These are phyloP conservation scores for Candida freyschussii DNA, from an alignment of 1,139 yeast species.

Conservation along the genomic window DNA sequence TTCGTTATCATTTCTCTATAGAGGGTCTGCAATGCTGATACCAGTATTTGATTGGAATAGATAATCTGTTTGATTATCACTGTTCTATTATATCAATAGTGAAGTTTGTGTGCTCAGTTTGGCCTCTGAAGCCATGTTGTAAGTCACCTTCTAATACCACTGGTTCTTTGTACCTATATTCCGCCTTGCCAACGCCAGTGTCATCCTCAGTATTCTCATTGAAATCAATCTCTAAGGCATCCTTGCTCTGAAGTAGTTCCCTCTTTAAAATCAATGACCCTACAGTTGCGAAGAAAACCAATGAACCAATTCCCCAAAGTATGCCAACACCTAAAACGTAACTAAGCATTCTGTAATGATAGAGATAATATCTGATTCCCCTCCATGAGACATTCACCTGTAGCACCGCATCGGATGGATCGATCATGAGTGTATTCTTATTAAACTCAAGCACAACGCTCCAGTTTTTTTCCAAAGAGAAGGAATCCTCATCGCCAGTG, in stretches of 20 bases:
- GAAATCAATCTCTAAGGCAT: slow-evolving; percentile 3
- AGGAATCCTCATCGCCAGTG: slow-evolving; percentile 1
- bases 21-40: too few species aligned
- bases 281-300: slow-evolving; percentile 14
- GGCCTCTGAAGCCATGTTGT: slow-evolving; percentile 2
- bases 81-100: slow-evolving; percentile 1
- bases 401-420: slow-evolving; percentile 27
- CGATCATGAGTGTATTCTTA: slow-evolving; percentile 19
- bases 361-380: slow-evolving; percentile 56
- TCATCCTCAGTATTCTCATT: slow-evolving; percentile 5
- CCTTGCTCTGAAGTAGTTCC: slow-evolving; percentile 7
- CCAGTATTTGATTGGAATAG: too few species aligned
- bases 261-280: slow-evolving; percentile 13
- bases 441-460: slow-evolving; percentile 34
- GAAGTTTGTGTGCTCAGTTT: slow-evolving; percentile 2
- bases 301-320: slow-evolving; percentile 38
- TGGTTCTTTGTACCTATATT: slow-evolving; percentile 1
- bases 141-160: slow-evolving; percentile 2
- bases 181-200: slow-evolving; percentile 7
- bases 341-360: slow-evolving; percentile 42
- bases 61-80: too few species aligned
- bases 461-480: slow-evolving; percentile 9
- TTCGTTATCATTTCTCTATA: too few species aligned
- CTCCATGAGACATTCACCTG: slow-evolving; percentile 38
- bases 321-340: slow-evolving; percentile 45